Conservation (phyloP, 2,329 filamentous ascomycete species). For the Hypocrella siamensis region DNA sequence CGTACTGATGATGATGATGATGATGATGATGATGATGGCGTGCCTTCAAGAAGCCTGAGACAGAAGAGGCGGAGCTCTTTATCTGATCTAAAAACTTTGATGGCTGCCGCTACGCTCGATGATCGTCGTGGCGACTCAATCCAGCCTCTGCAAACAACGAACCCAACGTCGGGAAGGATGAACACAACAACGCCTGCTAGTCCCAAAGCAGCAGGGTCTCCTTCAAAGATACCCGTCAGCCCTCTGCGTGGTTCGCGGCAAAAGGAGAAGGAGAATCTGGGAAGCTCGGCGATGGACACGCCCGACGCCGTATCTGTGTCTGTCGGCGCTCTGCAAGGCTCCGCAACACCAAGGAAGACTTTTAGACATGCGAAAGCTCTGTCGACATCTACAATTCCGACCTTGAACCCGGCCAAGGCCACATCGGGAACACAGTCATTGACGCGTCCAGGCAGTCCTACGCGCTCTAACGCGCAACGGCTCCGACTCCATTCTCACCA, state of each 20-base stretch:
- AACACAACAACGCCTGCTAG: constrained; percentile 24
- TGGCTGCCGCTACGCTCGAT: constrained; percentile 42
- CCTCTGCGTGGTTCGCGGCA: constrained; percentile 30
- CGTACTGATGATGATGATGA: too few relatives aligned
- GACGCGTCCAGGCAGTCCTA: constrained; percentile 10
- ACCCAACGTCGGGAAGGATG: constrained; percentile 39
- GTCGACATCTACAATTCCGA: constrained; percentile 39
- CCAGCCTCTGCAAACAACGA: constrained; percentile 35
- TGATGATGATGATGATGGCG: constrained; percentile 21
- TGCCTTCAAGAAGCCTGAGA: constrained; percentile 27
- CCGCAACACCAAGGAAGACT: constrained; percentile 12
- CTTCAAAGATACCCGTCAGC: constrained; percentile 37
- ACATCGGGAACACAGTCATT: constrained; percentile 10
- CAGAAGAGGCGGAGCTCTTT: constrained; percentile 84
- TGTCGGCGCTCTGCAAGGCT: constrained; percentile 4
- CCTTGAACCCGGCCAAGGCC: constrained; percentile 25
- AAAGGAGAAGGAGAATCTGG: constrained; percentile 18
- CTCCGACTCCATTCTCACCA: constrained; percentile 56
- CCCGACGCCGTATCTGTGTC: neutral
- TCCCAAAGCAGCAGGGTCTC: constrained; percentile 24
- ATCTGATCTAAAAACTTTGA: constrained; percentile 63
- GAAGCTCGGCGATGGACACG: constrained; percentile 3
- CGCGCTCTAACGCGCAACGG: constrained; percentile 26
- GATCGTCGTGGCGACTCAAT: constrained; percentile 17
- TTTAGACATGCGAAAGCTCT: constrained; percentile 31